Evolutionary conservation across 768 basidiomycete genomes (phyloP), one percentile per base, ranked within the genome.

Genomic region (Lanmaoa pseudosensibilis): DNA sequence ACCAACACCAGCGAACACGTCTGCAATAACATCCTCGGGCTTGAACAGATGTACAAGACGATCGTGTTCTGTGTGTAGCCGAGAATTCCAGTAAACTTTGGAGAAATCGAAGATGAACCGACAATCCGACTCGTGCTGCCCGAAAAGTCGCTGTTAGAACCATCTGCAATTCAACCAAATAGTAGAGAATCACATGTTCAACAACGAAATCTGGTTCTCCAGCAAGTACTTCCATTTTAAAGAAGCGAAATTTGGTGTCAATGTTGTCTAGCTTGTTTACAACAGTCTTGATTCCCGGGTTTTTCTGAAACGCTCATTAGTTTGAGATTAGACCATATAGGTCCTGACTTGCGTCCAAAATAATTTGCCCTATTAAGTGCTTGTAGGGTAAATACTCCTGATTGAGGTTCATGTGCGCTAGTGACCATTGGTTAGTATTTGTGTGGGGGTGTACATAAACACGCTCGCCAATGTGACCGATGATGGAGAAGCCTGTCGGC

Each of bases 71-170:
- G 86, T 85, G 55, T 93, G 90, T 36, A 99, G 76, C 37, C 97
- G 86, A 16, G 95, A 96, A 75, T 99, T 99, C 95, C 95, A 99
- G 73, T 99, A 99, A 13, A 98, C 97, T 67, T 86, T 80, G 7
- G 89, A 86, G 68, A 98, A 99, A 70, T 99, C 94, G 65, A 99
- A 98, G 2, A 81, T 87, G 73, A 98, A 98, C 33, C 77, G 78
- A 70, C 94, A 98, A 63, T 85, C 82, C 9, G 87, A 83, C 77
- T 99, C 96, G 59, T 80, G 80, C 94, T 97, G 65, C 46, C 39
- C 46, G 41, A 47, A 23, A 59, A 33, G 19, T 47, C 34, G 16
- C 19, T 16, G 36, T 65, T 5, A 53, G 48, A 47, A 39, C 5
- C 19, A 44, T 32, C n/a, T 46, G 2, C 12, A 40, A 36, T 23